Base-by-base conservation (phyloP, 2,329 filamentous ascomycete genomes). In the Exophiala bonariae region DNA sequence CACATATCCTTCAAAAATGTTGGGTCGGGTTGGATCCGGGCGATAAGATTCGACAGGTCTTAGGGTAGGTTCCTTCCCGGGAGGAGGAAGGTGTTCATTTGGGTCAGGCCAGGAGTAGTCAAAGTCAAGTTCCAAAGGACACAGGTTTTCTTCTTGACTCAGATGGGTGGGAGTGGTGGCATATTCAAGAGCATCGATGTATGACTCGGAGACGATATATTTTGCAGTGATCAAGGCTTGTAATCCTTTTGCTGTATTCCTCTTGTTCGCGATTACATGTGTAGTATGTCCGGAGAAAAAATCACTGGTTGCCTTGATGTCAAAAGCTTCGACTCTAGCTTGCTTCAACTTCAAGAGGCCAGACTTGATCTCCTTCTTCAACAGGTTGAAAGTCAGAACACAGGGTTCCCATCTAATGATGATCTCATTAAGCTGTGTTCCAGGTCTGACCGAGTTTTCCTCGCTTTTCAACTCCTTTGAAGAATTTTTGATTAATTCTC, bases 211-310 rank as follows among this genome's bases (percentile, higher is more conserved):
- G 9, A 97, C 89, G 33, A 97, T 84, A 57, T 83, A 81, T 65
- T 80, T 86, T 11, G 81, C 89, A 59, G 90, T 87, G 30, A 96
- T 84, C 8, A 99, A 74, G 2, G 89, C 92, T 62, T 95, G 89
- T 2, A 99, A 75, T 0, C 88, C 89, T 56, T 89, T 90, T 0
- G 91, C 80, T 0, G 89, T 92, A 65, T 97, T 99, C 38, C 93
- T 80, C 68, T 95, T 96, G 65, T 83, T 87, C 6, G 89, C 84
- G 26, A 97, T 83, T 9, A 95, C 86, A 66, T 97, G 91, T 0
- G 92, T 96, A 0, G 92, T 96, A 20, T 79, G 71, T 13, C 73
- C 77, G 19, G 78, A 71, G 18, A 87, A 71, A 65, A 89, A 96
- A 3, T 90, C 84, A 34, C 80, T 75, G 11, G 87, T 73, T 11